phyloP scores from a whole-genome alignment of 148 eudicot genomes.

The Chenopodium berlandieri region DNA sequence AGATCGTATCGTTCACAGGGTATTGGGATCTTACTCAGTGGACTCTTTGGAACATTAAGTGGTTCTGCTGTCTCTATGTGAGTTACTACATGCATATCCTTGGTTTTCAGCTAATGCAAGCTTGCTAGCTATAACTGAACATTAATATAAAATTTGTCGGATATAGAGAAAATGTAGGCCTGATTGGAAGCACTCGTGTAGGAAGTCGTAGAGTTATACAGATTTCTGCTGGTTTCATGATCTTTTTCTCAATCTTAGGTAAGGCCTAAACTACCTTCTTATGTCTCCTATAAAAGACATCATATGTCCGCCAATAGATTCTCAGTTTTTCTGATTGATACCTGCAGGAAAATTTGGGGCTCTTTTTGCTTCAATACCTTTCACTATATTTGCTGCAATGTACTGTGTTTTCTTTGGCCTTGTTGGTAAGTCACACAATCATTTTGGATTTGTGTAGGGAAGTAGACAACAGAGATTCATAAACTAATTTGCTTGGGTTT shows the following conservation, averaged over 20 bases:
- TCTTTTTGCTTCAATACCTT: conserved; percentile 93
- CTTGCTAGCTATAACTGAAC: neutral
- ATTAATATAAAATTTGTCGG: conserved; percentile 6
- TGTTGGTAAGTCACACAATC: conserved; percentile 55
- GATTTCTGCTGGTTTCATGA: conserved; percentile 98
- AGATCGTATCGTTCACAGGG: conserved; percentile 45
- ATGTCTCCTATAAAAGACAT: neutral
- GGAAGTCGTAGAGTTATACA: conserved; percentile 97
- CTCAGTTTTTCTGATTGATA: neutral
- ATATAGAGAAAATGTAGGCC: conserved; percentile 86
- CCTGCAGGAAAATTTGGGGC: conserved; percentile 96
- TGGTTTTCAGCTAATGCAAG: neutral
- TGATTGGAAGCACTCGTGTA: conserved; percentile 92
- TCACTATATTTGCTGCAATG: conserved; percentile 87
- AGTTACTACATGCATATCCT: conserved; percentile 27
- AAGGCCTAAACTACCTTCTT: neutral
- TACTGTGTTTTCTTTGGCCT: conserved; percentile 93
- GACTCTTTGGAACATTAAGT: conserved; percentile 89
- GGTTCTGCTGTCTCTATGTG: conserved; percentile 94
- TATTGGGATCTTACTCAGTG: conserved; percentile 81
- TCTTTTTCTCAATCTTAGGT: conserved; percentile 95
- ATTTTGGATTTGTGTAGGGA: neutral
- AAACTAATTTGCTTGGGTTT: conserved; percentile 4
- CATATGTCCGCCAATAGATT: neutral
- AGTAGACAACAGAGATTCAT: neutral